Evolutionary conservation across 768 basidiomycete species (phyloP).

Genomic region (Suillus cothurnatus): DNA sequence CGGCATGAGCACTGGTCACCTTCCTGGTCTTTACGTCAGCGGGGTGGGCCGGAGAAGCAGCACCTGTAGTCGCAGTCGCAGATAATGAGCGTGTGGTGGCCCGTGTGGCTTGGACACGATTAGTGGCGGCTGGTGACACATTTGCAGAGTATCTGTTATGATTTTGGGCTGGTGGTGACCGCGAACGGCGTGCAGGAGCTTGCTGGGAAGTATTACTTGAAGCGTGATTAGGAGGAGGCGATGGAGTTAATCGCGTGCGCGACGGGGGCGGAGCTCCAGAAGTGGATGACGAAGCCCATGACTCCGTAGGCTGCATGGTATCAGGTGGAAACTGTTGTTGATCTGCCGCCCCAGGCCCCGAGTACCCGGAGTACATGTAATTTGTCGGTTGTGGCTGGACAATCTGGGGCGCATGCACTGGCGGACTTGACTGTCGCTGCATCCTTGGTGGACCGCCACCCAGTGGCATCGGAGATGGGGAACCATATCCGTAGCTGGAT

Average conservation of each 20-base stretch:
- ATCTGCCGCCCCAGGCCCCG: conserved; percentile 27
- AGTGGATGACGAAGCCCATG: conserved; percentile 34
- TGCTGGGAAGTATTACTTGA: conserved; percentile 31
- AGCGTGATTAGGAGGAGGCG: conserved; percentile 34
- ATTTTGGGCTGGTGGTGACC: conserved; percentile 54
- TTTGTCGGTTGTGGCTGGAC: conserved; percentile 31
- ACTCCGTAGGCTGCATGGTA: conserved; percentile 56
- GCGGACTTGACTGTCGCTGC: conserved; percentile 29
- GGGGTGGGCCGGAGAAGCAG: conserved; percentile 37
- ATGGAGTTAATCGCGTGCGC: conserved; percentile 34
- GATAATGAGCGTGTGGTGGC: conserved; percentile 70
- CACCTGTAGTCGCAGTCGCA: conserved; percentile 50
- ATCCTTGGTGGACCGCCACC: conserved; percentile 21
- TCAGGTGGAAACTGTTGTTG: conserved; percentile 57
- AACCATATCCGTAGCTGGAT: conserved; percentile 28
- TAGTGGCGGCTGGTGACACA: conserved; percentile 25
- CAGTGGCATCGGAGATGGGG: conserved; percentile 28
- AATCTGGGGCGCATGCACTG: conserved; percentile 30
- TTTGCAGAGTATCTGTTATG: conserved; percentile 37
- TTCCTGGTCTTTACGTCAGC: conserved; percentile 61
- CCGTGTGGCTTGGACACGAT: conserved; percentile 33
- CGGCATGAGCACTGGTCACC: conserved; percentile 65
- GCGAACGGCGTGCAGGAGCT: conserved; percentile 42
- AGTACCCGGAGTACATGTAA: conserved; percentile 23
- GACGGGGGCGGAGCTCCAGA: conserved; percentile 24